Base-by-base conservation (phyloP, 257 asterid genomes). In the Ophiorrhiza pumila region DNA sequence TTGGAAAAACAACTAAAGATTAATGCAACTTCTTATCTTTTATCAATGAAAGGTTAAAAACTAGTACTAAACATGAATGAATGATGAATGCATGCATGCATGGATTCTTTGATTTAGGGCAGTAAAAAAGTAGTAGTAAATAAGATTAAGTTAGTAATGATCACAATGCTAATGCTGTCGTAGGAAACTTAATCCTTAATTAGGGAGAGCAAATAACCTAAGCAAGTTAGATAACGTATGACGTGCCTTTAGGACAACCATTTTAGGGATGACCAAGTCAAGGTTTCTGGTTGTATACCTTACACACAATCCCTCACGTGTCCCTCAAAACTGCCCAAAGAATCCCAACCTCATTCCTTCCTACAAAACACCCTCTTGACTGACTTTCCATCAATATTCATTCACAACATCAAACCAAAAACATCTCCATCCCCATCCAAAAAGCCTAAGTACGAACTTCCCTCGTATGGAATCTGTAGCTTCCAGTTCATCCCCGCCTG, bases 301-400 rank as follows among this genome's bases (percentile, higher is more conserved):
- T 57, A 87, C 93, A 87, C 93, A 80, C 95, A 78, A 90, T 86
- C 91, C 89, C 82, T 87, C 86, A 77, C 98, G 94, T 90, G 90
- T 80, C 83, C 91, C 87, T 58, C 76, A 71, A 79, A 80, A 68
- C 90, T 80, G 63, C 68, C 79, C 96, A 82, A 88, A 77, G 94
- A 76, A 90, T 88, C 85, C 73, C 77, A 66, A 47, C 85, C 83
- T 56, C 83, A 37, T 70, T 34, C 39, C 65, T 29, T 31, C 71
- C 69, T 34, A 72, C 71, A 42, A 74, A 63, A 67, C 39, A 46
- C n/a, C 29, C 71, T 31, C 9, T 35, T 46, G 23, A 4, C 41
- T 27, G 42, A 4, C 4, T 32, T 9, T 47, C 62, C 17, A 11
- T 23, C 12, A 15, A 5, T 17, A 4, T 2, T 1, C 6, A 53